phyloP scores from a whole-genome alignment of 805 yeast species.

The Isabelozyma pseudorhagii region DNA sequence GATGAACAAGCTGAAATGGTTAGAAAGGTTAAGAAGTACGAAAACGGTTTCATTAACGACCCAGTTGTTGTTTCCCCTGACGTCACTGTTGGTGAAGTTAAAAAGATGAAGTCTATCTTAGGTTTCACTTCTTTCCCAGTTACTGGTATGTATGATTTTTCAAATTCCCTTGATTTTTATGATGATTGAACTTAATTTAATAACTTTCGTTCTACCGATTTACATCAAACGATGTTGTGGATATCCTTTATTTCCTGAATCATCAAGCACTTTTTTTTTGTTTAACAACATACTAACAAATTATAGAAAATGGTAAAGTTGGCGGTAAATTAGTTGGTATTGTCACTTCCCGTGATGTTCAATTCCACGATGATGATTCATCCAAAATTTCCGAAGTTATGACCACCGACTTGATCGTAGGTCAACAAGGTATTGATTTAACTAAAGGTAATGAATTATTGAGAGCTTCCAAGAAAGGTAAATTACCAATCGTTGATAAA shows the following conservation, averaged over 20 bases:
- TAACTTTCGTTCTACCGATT: slow-evolving; percentile 99
- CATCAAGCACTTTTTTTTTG: not conserved
- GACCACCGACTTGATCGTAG: slow-evolving; percentile 88
- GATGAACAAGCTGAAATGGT: slow-evolving; percentile 99
- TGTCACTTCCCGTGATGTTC: slow-evolving; percentile 94
- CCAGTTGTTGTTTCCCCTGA: slow-evolving; percentile 78
- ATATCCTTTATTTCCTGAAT: slow-evolving; percentile 36
- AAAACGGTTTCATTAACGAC: slow-evolving; percentile 95
- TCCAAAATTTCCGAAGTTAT: slow-evolving; percentile 71
- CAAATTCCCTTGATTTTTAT: slow-evolving; percentile 18
- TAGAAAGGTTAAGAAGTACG: slow-evolving; percentile 91
- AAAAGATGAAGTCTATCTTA: slow-evolving; percentile 59
- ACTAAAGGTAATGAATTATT: slow-evolving; percentile 86
- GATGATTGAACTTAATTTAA: slow-evolving; percentile 53
- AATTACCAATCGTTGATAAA: slow-evolving; percentile 86
- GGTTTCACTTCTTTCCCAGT: slow-evolving; percentile 99
- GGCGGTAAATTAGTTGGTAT: slow-evolving; percentile 93
- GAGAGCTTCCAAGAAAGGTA: slow-evolving; percentile 94
- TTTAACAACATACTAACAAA: slow-evolving; percentile 22
- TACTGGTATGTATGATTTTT: slow-evolving; percentile 77
- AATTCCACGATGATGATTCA: slow-evolving; percentile 77
- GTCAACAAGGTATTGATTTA: slow-evolving; percentile 75
- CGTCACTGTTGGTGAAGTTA: slow-evolving; percentile 78
- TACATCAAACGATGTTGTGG: slow-evolving; percentile 97
- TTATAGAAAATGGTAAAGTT: slow-evolving; percentile 73